Base-by-base conservation (phyloP, 2,329 filamentous ascomycete genomes). In the Aspergillus terreus region DNA sequence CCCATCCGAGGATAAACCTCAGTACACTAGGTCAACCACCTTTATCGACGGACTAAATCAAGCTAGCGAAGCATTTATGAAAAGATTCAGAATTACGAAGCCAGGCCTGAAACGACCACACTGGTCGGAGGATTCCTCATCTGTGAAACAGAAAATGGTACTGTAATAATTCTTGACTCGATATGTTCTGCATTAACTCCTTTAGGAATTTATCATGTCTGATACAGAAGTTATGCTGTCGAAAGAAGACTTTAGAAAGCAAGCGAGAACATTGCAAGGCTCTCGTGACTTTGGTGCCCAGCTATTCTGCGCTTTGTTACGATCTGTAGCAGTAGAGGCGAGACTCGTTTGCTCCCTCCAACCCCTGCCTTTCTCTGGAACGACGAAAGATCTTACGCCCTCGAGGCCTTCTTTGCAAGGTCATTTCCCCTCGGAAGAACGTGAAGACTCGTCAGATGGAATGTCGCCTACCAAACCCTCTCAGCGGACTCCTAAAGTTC, bases 331-430 rank as follows among this genome's bases (percentile, higher is more conserved):
- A 2, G 83, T 97, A 6, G 84, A 90, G 56, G 80, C 89, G 4
- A 82, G 94, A 11, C 78, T 99, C 4, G 88, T 97, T 0, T 96
- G 91, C 69, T 99, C 94, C 4, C 74, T 99, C 3, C 94, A 99
- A 59, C 83, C 86, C 1, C 76, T 99, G 0, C 80, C 88, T 0
- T 92, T 92, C 59, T 76, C 78, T 2, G 79, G 72, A 2, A 68
- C 70, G 11, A 68, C 71, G 2, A 71, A 78, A 66, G 67, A 68
- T 50, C 57, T 72, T 52, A 72, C 75, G 25, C 70, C 78, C 10
- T 64, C 63, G 46, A 75, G 78, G 63, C 62, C 68, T 12, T 58
- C 66, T 25, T 57, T 62, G 15, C 56, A 64, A 46, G 73, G 61
- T 58, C 65, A 67, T 6, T 54, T 71, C 43, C 68, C 70, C 2